Conservation (phyloP, 805 yeast species). For the Starmerella floricola region DNA sequence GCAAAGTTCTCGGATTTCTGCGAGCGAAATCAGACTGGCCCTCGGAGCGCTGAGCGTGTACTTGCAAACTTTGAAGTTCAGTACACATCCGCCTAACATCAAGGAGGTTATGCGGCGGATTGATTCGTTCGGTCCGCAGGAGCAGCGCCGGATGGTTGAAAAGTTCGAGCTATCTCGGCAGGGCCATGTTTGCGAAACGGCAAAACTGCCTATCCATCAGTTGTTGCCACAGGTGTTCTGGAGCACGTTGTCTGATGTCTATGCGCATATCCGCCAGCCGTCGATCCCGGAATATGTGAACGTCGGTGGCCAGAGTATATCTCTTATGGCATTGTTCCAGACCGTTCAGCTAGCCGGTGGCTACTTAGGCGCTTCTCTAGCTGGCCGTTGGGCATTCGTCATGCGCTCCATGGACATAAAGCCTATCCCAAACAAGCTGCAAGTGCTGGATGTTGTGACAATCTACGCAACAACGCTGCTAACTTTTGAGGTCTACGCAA, state of each 20-base stretch:
- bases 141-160: conserved; percentile 14
- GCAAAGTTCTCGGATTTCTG: too few species aligned
- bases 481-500: conserved; percentile 18
- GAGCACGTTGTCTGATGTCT: conserved; percentile 14
- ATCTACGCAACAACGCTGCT: conserved; percentile 19
- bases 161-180: conserved; percentile 15
- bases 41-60: conserved; percentile 17
- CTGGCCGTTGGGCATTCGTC: conserved; percentile 16
- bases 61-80: conserved; percentile 13
- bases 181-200: conserved; percentile 4
- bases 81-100: conserved; percentile 7
- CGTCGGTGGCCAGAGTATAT: conserved; percentile 9
- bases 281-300: conserved; percentile 7
- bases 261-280: conserved; percentile 10
- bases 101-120: conserved; percentile 13
- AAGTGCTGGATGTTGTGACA: conserved; percentile 13
- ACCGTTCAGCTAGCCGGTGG: conserved; percentile 18
- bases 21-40: conserved; percentile 26
- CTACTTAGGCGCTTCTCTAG: conserved; percentile 10
- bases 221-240: conserved; percentile 16
- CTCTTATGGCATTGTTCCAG: conserved; percentile 17
- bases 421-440: conserved; percentile 3
- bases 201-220: conserved; percentile 12
- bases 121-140: conserved; percentile 10
- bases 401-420: conserved; percentile 12